A percentile compares a stretch with the other conserved stretches of the same genome.
These are phyloP conservation scores for Paralagenidium karlingii DNA, from an alignment of 352 stramenopile genomes.

Conservation along the genomic window DNA sequence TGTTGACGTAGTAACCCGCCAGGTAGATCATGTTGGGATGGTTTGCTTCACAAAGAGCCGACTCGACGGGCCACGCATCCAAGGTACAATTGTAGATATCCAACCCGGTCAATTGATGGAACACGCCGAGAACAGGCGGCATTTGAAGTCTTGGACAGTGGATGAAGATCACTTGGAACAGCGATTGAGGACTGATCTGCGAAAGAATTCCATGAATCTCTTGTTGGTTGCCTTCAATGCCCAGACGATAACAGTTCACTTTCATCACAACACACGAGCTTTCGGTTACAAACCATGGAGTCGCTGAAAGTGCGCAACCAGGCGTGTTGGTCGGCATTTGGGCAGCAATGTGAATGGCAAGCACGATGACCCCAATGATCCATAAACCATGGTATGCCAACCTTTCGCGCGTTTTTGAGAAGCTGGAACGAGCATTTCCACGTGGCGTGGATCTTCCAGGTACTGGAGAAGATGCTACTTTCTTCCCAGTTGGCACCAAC, in stretches of 20 bases:
- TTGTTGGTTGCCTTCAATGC: not conserved
- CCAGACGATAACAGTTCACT: slow-evolving; percentile 11
- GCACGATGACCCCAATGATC: too few relatives aligned
- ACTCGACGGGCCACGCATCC: slow-evolving; percentile 2
- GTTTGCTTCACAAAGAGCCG: slow-evolving; percentile 1
- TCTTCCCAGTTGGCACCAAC: too few relatives aligned
- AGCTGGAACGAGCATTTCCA: too few relatives aligned
- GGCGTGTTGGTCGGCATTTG: too few relatives aligned
- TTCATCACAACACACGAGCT: slow-evolving; percentile 11
- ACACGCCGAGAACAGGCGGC: slow-evolving; percentile 1
- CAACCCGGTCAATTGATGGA: slow-evolving; percentile 3
- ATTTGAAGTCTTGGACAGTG: slow-evolving; percentile 8
- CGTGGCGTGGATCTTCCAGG: too few relatives aligned
- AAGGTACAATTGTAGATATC: slow-evolving; percentile 11
- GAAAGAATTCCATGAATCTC: slow-evolving; percentile 5
- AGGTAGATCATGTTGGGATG: slow-evolving; percentile 1
- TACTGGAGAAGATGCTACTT: too few relatives aligned
- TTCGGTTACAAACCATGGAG: slow-evolving; percentile 10
- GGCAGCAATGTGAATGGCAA: too few relatives aligned
- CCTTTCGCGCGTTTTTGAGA: too few relatives aligned
- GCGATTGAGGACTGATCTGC: not conserved
- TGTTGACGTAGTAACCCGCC: not conserved
- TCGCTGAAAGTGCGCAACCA: too few relatives aligned
- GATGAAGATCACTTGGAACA: slow-evolving; percentile 5
- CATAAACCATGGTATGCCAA: too few relatives aligned